These are phyloP conservation scores for Delphinella strobiligena DNA, from an alignment of 2,329 filamentous ascomycete species.

Conservation along the genomic window DNA sequence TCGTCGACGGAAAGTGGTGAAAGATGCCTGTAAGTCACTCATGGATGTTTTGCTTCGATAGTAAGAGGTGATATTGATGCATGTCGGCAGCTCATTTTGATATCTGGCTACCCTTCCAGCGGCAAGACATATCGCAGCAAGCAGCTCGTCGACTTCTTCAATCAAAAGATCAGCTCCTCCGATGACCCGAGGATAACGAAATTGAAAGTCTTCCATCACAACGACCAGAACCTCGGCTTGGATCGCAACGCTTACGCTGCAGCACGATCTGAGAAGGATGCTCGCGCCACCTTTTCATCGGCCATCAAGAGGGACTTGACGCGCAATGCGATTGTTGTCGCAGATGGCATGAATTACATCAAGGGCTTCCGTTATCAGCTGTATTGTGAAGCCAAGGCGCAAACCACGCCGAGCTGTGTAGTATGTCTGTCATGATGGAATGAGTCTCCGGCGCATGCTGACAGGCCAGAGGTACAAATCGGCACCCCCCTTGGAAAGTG, in stretches of 20 bases:
- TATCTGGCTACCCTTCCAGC: slow-evolving; percentile 52
- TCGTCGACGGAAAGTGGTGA: too few species aligned
- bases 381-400: slow-evolving; percentile 71
- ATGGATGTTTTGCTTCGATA: too few species aligned
- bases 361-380: slow-evolving; percentile 83
- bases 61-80: too few species aligned
- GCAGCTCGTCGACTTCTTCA: slow-evolving; percentile 55
- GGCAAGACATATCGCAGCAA: slow-evolving; percentile 49
- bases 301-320: slow-evolving; percentile 67
- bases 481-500: slow-evolving; percentile 45
- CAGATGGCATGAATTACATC: slow-evolving; percentile 77
- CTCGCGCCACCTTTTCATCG: slow-evolving; percentile 61
- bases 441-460: slow-evolving; percentile 13
- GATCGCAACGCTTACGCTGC: slow-evolving; percentile 62
- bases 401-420: slow-evolving; percentile 63
- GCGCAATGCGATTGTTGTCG: slow-evolving; percentile 62
- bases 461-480: slow-evolving; percentile 41
- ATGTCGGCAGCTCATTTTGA: slow-evolving; percentile 45
- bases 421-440: slow-evolving; percentile 33
- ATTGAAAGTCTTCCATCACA: slow-evolving; percentile 62
- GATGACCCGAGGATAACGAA: slow-evolving; percentile 33
- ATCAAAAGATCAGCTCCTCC: slow-evolving; percentile 40
- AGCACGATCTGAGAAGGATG: slow-evolving; percentile 71
- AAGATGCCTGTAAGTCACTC: too few species aligned
- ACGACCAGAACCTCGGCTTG: slow-evolving; percentile 59